A percentile compares a stretch with the other conserved stretches of the same genome.
These are phyloP conservation scores for Neonectria sp. DNA, from an alignment of 2,329 filamentous ascomycete species.

Conservation along the genomic window DNA sequence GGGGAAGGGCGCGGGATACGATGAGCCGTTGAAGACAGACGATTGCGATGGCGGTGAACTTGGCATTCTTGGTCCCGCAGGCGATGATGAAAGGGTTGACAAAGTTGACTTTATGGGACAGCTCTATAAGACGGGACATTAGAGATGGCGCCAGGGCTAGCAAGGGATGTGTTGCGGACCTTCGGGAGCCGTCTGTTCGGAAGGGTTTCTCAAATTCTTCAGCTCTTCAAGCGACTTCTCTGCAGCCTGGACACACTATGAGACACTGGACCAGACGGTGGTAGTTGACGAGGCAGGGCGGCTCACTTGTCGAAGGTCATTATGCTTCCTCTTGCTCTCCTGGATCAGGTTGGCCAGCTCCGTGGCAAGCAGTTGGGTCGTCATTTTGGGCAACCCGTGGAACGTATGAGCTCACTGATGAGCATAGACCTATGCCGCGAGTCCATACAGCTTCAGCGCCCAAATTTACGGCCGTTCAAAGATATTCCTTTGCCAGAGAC, in stretches of 20 bases:
- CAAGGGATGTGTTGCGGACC: conserved; percentile 45
- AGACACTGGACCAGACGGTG: conserved; percentile 8
- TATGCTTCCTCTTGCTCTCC: conserved; percentile 95
- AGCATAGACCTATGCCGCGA: conserved; percentile 39
- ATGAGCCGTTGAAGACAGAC: conserved; percentile 92
- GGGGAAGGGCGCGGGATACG: conserved; percentile 84
- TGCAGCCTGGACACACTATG: conserved; percentile 74
- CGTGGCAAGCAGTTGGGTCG: conserved; percentile 88
- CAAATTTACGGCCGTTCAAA: conserved; percentile 31
- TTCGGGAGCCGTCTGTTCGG: conserved; percentile 58
- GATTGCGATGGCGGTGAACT: conserved; percentile 89
- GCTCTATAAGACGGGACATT: conserved; percentile 69
- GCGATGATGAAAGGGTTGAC: conserved; percentile 95
- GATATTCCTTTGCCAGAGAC: conserved; percentile 34
- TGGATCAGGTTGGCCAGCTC: conserved; percentile 93
- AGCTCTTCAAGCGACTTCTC: conserved; percentile 95
- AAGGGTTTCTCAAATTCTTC: conserved; percentile 63
- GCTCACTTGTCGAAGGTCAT: conserved; percentile 86
- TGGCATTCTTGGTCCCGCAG: conserved; percentile 90
- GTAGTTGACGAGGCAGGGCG: conserved; percentile 2
- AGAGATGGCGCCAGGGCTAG: conserved; percentile 35
- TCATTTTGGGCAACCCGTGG: conserved; percentile 73
- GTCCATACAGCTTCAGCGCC: conserved; percentile 47
- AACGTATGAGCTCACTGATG: conserved; percentile 43
- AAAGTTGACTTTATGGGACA: conserved; percentile 86